Conservation (phyloP, 73 alveolate species). For the Tetrahymena elliotti region DNA sequence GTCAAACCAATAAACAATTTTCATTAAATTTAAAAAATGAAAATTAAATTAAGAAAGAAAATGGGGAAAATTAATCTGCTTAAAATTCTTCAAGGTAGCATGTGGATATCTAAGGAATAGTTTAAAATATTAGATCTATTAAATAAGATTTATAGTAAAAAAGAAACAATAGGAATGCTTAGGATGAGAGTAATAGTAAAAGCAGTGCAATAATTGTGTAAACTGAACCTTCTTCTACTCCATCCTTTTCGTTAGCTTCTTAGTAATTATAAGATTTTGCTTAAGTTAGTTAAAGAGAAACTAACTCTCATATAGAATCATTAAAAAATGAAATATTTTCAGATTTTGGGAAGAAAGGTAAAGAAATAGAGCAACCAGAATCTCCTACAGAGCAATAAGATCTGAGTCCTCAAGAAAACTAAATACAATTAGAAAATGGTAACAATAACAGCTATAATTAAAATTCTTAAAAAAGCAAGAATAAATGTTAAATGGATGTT, state of each 20-base stretch:
- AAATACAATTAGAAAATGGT: not conserved
- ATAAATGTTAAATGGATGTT: not conserved
- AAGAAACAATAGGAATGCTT: not conserved
- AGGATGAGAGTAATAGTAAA: not conserved
- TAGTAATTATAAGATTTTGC: not conserved
- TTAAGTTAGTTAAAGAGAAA: not conserved
- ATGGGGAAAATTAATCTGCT: not conserved
- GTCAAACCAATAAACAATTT: too few species aligned
- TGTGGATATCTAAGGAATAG: not conserved
- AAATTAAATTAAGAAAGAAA: not conserved
- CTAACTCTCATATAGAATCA: not conserved
- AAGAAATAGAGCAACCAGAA: not conserved
- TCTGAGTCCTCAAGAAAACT: not conserved
- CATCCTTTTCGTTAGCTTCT: not conserved
- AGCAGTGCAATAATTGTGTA: not conserved
- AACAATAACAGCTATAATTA: too few species aligned
- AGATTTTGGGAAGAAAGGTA: not conserved
- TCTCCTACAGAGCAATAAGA: not conserved
- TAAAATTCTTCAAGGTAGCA: not conserved
- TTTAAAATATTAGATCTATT: not conserved
- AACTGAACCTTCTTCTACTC: not conserved
- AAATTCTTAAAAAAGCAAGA: not conserved
- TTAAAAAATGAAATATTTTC: not conserved
- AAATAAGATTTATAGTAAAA: not conserved
- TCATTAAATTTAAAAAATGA: not conserved